These are phyloP conservation scores for Tripidium arundinaceum DNA, from an alignment of 202 grass and related monocot species.

Conservation along the genomic window DNA sequence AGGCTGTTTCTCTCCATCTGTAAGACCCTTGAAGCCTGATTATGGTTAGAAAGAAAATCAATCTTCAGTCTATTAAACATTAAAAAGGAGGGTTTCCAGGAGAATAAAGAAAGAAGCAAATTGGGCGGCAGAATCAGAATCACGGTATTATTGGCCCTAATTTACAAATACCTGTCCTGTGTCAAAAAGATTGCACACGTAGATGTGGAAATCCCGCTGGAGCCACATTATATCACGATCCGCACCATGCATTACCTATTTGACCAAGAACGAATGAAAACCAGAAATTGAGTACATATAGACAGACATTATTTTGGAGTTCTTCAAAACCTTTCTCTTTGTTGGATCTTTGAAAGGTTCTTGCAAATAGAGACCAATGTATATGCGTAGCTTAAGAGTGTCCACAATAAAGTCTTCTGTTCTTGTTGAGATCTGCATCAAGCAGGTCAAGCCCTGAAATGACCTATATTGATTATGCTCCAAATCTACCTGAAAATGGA, in stretches of 20 bases:
- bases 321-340: slow-evolving; percentile 73
- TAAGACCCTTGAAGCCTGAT: slow-evolving; percentile 86
- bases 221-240: slow-evolving; percentile 98
- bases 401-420: slow-evolving; percentile 91
- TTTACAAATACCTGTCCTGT: slow-evolving; percentile 80
- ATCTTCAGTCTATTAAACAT: slow-evolving; percentile 22
- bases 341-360: slow-evolving; percentile 82
- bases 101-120: slow-evolving; percentile 23
- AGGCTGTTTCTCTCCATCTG: slow-evolving; percentile 93
- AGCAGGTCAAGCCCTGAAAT: slow-evolving; percentile 96
- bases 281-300: slow-evolving; percentile 3
- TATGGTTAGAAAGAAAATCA: slow-evolving; percentile 25
- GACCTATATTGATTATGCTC: slow-evolving; percentile 98
- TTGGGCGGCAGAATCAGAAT: background rate
- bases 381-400: slow-evolving; percentile 89
- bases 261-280: slow-evolving; percentile 33
- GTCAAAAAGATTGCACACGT: slow-evolving; percentile 96
- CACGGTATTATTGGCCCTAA: background rate
- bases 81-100: slow-evolving; percentile 6
- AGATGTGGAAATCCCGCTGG: slow-evolving; percentile 87
- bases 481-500: slow-evolving; percentile 86
- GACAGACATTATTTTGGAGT: slow-evolving; percentile 16
- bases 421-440: slow-evolving; percentile 99
- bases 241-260: slow-evolving; percentile 91
- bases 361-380: slow-evolving; percentile 72